Evolutionary conservation across 2,329 filamentous ascomycete genomes (phyloP), one percentile per base, ranked within the genome.

Genomic region (Neofusicoccum sp.): DNA sequence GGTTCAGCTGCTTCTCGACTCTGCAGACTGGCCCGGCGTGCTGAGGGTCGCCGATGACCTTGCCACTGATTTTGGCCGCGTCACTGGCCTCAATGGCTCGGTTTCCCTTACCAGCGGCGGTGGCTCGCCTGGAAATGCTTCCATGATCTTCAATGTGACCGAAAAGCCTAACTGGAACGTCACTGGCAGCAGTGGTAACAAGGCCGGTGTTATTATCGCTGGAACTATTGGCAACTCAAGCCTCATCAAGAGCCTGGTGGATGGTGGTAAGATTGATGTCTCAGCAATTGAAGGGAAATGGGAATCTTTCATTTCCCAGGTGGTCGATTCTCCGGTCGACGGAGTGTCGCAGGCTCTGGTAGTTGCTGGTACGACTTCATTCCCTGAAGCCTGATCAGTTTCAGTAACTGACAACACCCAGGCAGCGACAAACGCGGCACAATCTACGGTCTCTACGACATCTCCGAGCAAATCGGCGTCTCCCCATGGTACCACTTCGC

Each of bases 381-480:
- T 34, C 20, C 12, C 6, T 33, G 20, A 2, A 26, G 51, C 26
- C 45, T 36, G 24, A 6, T 24, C 3, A 11, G 30, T 26, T 38
- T 7, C 26, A 12, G 9, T 44, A 1, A 11, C 49, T 62, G 11
- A 65, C 24, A 12, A 11, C 28, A 14, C 26, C 4, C 36, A 69
- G 69, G 86, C 9, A 87, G 84, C 68, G 87, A 90, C 69, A 83
- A 84, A 59, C 79, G 87, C 63, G 86, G 86, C 12, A 84, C 86
- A 2, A 89, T 91, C 59, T 91, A 83, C 66, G 88, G 88, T 9
- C 76, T 89, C 20, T 91, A 91, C 73, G 86, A 88, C 64, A 72
- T 90, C 49, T 88, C 85, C 24, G 87, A 90, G 72, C 87, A 90
- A 70, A 89, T 90, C 61, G 88, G 88, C 28, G 86, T 90, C 11